Evolutionary conservation across 768 basidiomycete genomes (phyloP).

Genomic region (Boletus rubroflammeus): DNA sequence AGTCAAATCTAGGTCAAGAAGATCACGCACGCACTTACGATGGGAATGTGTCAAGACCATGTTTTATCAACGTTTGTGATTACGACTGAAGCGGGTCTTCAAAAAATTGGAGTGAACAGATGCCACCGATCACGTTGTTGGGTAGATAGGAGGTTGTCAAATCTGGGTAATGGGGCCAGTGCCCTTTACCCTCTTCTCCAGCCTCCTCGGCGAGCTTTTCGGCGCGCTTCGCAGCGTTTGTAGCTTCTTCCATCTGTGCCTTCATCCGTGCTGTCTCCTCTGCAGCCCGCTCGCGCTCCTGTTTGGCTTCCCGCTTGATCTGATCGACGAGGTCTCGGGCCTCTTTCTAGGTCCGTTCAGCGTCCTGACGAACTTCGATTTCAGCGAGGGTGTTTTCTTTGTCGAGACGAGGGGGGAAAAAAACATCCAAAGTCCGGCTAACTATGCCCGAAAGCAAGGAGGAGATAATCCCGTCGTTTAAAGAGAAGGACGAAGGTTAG

Average conservation of each 20-base stretch:
- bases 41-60: not conserved
- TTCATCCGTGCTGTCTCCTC: not conserved
- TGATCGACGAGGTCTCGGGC: too few species aligned
- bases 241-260: not conserved
- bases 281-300: too few species aligned
- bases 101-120: not conserved
- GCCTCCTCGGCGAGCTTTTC: not conserved
- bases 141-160: too few species aligned
- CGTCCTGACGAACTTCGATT: too few species aligned
- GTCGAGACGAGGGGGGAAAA: not conserved
- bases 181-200: too few species aligned
- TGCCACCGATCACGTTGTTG: too few species aligned
- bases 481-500: not conserved
- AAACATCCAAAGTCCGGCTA: not conserved
- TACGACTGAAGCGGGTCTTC: not conserved
- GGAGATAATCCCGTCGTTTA: not conserved
- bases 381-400: not conserved
- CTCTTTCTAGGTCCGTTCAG: too few species aligned
- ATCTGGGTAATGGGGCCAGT: too few species aligned
- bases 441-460: not conserved
- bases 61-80: not conserved
- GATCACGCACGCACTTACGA: not conserved
- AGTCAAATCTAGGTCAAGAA: not conserved
- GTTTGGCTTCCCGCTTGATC: too few species aligned
- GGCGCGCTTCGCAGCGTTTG: not conserved